phyloP scores from a whole-genome alignment of 2,329 filamentous ascomycete species.

The Clarireedia hainanense region DNA sequence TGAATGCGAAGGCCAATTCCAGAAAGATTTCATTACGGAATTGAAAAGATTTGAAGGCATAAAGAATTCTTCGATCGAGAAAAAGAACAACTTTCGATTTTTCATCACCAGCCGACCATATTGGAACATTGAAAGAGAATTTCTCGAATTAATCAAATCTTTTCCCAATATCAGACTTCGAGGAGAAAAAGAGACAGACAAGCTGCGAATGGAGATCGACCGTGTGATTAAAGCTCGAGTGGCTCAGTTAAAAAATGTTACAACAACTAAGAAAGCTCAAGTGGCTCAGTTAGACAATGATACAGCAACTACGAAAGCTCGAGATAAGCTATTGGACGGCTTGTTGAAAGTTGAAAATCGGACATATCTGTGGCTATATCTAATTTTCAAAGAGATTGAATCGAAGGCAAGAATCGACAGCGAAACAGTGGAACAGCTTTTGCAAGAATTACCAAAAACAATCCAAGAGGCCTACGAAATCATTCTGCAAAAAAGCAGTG shows the following conservation, averaged over 20 bases:
- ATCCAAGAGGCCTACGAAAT: conserved; percentile 4
- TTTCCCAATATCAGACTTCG: neutral
- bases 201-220: conserved; percentile 3
- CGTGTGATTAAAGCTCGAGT: conserved; percentile 5
- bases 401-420: neutral
- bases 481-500: neutral
- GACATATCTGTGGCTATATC: conserved; percentile 11
- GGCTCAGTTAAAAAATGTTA: neutral
- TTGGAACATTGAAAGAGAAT: neutral
- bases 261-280: neutral
- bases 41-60: neutral
- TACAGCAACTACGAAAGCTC: neutral
- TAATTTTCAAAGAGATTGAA: conserved; percentile 3
- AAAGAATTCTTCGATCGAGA: neutral
- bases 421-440: neutral
- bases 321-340: neutral
- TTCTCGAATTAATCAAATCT: neutral
- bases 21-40: neutral
- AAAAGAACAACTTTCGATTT: neutral
- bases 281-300: neutral
- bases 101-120: conserved; percentile 5
- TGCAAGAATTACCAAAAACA: neutral
- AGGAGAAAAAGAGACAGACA: neutral
- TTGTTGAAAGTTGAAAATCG: neutral
- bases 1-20: neutral